Evolutionary conservation across 495 filamentous ascomycete genomes (phyloP).

Genomic region (Neurospora discreta): DNA sequence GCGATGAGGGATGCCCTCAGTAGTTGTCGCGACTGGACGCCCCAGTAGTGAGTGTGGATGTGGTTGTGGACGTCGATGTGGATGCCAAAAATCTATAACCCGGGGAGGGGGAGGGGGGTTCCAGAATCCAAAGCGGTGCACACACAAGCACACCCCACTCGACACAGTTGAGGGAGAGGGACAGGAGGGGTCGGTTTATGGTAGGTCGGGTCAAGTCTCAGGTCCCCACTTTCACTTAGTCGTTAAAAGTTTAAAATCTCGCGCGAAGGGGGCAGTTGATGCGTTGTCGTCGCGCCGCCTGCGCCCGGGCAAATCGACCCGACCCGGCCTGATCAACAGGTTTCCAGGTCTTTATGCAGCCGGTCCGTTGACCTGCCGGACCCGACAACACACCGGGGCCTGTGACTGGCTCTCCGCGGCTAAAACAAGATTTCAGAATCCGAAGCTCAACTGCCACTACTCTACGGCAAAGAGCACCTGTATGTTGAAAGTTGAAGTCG

Average conservation of each 20-base stretch:
- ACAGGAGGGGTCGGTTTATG: not conserved
- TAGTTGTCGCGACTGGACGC: not conserved
- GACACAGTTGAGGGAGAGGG: not conserved
- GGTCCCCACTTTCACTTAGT: not conserved
- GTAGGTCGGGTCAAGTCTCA: not conserved
- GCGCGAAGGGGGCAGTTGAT: not conserved
- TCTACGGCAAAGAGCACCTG: not conserved
- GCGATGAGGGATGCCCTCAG: conserved; percentile 11
- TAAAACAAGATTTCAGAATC: not conserved
- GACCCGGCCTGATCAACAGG: not conserved
- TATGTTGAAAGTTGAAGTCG: not conserved
- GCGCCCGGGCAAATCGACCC: not conserved
- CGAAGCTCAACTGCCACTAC: not conserved
- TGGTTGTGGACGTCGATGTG: not conserved
- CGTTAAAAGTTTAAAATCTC: not conserved
- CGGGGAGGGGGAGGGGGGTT: not conserved
- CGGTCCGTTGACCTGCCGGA: not conserved
- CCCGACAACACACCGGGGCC: not conserved
- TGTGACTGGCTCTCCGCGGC: not conserved
- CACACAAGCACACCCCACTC: not conserved
- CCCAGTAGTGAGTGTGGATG: not conserved
- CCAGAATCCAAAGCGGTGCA: not conserved
- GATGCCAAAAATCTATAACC: conserved; percentile 7
- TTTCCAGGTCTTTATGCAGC: not conserved
- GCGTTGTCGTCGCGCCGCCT: not conserved